Base-by-base conservation (phyloP, 768 basidiomycete species). In the Amanita thiersii region DNA sequence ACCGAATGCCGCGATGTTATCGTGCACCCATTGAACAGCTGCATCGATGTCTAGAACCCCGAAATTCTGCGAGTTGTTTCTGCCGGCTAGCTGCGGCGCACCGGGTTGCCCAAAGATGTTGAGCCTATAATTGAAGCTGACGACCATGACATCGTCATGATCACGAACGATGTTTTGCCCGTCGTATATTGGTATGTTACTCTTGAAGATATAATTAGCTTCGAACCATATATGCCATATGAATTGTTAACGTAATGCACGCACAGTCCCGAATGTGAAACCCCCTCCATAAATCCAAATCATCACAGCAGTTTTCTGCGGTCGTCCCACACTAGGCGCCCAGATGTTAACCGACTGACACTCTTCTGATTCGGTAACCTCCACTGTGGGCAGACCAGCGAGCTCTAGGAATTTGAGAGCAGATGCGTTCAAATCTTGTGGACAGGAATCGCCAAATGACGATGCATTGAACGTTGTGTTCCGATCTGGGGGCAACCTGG, bases 1-100 rank as follows among this genome's bases (percentile, higher is more conserved):
- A 20, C 64, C 64, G 38, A 73, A 75, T 6, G 51, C 57, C n/a
- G 57, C 62, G 37, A 75, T 73, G 47, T 75, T 69, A 36, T 63
- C 55, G 31, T 67, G 61, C 3, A 73, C 62, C 72, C 70, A 72
- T 46, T 69, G 48, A 5, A 73, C 59, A n/a, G 61, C 70, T n/a
- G 64, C 60, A 14, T 63, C 56, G 2, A 58, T 17, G 37, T 68
- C 66, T 8, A 66, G 55, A 3, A 68, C 52, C 12, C 64, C 65
- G 49, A 65, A 67, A 41, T 68, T 69, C 39, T 64, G 61, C 2
- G 59, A 47, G 5, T 48, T 44, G 0, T 46, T 47, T 6, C 39
- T 39, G 14, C 42, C 47, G 20, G 45, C 44, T 20, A 65, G 58
- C 39, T 67, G 64, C 12, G 66, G 64, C 5, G 65, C 64, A 37